Evolutionary conservation across 805 yeast genomes (phyloP).

Genomic region (Starmera amethionina): DNA sequence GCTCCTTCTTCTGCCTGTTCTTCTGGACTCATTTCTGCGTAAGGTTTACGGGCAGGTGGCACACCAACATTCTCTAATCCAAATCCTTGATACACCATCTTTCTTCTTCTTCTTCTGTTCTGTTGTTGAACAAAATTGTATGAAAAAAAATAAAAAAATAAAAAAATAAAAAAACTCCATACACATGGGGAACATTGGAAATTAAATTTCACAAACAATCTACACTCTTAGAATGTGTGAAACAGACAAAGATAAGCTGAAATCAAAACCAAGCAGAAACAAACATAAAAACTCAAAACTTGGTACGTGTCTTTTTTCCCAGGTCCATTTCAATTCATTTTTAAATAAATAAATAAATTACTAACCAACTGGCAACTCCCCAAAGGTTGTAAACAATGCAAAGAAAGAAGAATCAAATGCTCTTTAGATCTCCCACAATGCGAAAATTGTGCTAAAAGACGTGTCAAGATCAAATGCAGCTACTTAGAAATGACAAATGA

Average conservation of each 20-base stretch:
- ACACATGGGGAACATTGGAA: too few relatives aligned
- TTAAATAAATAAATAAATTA: too few relatives aligned
- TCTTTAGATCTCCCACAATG: constrained; percentile 41
- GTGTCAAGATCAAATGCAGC: constrained; percentile 17
- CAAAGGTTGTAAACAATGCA: constrained; percentile 44
- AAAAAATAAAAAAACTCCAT: too few relatives aligned
- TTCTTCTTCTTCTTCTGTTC: not conserved
- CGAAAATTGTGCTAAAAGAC: constrained; percentile 28
- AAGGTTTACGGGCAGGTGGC: constrained; percentile 36
- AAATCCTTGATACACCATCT: constrained; percentile 31
- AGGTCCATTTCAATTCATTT: too few relatives aligned
- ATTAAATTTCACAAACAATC: too few relatives aligned
- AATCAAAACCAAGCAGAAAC: constrained; percentile 4
- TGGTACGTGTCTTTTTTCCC: too few relatives aligned
- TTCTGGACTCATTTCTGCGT: constrained; percentile 72
- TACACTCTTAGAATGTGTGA: too few relatives aligned
- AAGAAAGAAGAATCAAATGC: constrained; percentile 41
- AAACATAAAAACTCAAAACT: constrained; percentile 22
- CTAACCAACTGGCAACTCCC: too few relatives aligned
- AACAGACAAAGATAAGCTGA: too few relatives aligned
- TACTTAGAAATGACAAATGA: constrained; percentile 13
- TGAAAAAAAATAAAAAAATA: constrained; percentile 3
- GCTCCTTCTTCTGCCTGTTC: constrained; percentile 94
- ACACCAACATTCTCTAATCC: constrained; percentile 30
- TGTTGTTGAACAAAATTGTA: too few relatives aligned